Base-by-base conservation (phyloP, 2,329 filamentous ascomycete genomes). In the Trichophyton mentagrophytes region DNA sequence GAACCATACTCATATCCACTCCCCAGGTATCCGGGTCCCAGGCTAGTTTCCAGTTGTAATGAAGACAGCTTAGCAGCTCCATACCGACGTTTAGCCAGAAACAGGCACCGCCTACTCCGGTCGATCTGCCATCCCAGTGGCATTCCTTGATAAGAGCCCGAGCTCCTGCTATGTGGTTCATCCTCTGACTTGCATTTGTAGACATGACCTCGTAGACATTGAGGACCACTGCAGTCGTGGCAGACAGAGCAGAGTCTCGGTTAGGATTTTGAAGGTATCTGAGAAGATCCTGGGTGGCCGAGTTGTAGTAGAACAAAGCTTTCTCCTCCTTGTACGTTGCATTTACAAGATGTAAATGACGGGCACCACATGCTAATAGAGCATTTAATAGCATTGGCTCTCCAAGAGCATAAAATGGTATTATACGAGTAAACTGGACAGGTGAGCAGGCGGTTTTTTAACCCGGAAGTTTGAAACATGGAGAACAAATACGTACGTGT, bases 161-260 rank as follows among this genome's bases (percentile, higher is more conserved):
- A 8, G 90, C 89, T 3, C 90, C 90, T 0, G 88, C 86, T 65
- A 92, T 91, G 69, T 96, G 91, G 66, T 88, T 91, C 86, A 93
- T 92, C n/a, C 87, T 82, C 67, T 90, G 84, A 42, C 86, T 78
- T 3, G 87, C 85, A 65, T 84, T 84, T 69, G 92, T 88, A 57
- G 85, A 90, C 89, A 96, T 95, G 67, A 91, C 86, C 72, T 96
- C 90, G 73, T 95, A 96, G 2, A 95, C 88, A 67, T 95, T 92
- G 36, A 97, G 80, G 6, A 95, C 86, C 13, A 95, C 86, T 1
- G 92, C 90, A 0, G 90, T 90, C 0, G 88, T 89, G 6, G 91
- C 90, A 71, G 90, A 96, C 59, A 95, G 85, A 30, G 86, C 84
- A 0, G 85, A 89, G 69, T 96, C 87, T 61, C 90, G 83, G 65